phyloP scores from a whole-genome alignment of 2,329 filamentous ascomycete genomes.

The Ophiostoma sp. region DNA sequence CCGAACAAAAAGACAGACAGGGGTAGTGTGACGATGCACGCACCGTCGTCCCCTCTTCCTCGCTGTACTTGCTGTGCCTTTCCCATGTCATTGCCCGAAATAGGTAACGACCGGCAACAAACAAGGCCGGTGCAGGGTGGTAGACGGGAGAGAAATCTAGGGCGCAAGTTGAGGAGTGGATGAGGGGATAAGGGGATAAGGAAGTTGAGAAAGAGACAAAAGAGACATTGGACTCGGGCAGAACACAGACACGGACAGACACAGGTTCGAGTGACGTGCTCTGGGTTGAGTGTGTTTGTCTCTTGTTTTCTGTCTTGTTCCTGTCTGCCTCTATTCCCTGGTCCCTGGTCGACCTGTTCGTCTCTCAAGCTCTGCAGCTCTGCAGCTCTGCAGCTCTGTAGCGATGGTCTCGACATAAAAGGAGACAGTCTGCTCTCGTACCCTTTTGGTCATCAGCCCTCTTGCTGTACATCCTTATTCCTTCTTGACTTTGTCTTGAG shows the following conservation, averaged over 20 bases:
- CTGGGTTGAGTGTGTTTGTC: neutral
- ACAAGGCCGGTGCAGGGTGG: neutral
- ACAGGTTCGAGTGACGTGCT: neutral
- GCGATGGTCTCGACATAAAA: slow-evolving; percentile 6
- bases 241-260: neutral
- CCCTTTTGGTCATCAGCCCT: neutral
- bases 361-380: neutral
- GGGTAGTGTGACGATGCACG: neutral
- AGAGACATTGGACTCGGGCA: neutral
- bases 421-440: neutral
- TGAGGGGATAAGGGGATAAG: neutral
- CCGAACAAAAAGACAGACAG: neutral
- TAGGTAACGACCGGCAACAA: neutral
- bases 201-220: neutral
- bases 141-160: slow-evolving; percentile 4
- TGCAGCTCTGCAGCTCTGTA: neutral
- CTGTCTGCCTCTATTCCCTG: neutral
- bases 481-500: too few relatives aligned
- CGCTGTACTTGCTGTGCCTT: neutral
- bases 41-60: neutral
- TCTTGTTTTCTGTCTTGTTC: neutral
- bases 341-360: neutral
- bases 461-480: neutral
- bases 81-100: slow-evolving; percentile 17
- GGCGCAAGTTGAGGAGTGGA: neutral